phyloP scores from a whole-genome alignment of 2,329 filamentous ascomycete genomes.

The Aspergillus fumigatus region DNA sequence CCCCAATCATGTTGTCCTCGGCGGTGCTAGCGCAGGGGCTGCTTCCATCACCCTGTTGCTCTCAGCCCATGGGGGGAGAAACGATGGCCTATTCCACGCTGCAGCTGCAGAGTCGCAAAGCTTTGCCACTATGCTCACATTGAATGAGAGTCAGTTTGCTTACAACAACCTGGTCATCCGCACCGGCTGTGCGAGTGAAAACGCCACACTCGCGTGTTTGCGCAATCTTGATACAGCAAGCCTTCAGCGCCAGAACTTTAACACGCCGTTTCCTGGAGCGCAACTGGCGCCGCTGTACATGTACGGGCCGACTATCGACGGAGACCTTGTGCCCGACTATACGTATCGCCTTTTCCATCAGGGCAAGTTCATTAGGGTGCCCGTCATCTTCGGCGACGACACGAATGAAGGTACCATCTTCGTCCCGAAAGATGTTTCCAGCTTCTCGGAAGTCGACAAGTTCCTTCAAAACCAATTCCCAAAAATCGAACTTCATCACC shows the following conservation, averaged over 20 bases:
- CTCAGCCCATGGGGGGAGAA: slow-evolving; percentile 47
- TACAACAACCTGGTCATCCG: slow-evolving; percentile 49
- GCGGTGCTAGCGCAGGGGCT: slow-evolving; percentile 65
- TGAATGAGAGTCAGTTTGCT: slow-evolving; percentile 47
- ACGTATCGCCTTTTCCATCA: slow-evolving; percentile 46
- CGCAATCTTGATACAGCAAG: slow-evolving; percentile 40
- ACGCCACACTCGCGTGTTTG: slow-evolving; percentile 47
- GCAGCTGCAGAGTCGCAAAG: slow-evolving; percentile 52
- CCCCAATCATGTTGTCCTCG: slow-evolving; percentile 62
- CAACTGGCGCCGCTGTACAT: slow-evolving; percentile 44
- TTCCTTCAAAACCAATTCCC: slow-evolving; percentile 60
- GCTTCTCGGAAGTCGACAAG: slow-evolving; percentile 45
- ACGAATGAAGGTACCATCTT: slow-evolving; percentile 65
- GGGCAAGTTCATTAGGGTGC: slow-evolving; percentile 49
- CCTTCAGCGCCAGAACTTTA: slow-evolving; percentile 45
- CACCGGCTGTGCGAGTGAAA: slow-evolving; percentile 41
- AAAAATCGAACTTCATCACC: slow-evolving; percentile 47
- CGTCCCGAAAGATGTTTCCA: slow-evolving; percentile 48
- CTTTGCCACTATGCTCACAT: slow-evolving; percentile 47
- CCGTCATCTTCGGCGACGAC: slow-evolving; percentile 55
- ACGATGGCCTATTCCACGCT: slow-evolving; percentile 50
- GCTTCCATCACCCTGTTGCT: slow-evolving; percentile 61
- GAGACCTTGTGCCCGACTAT: slow-evolving; percentile 48
- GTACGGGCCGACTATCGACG: slow-evolving; percentile 51
- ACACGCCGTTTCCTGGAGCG: slow-evolving; percentile 44